Evolutionary conservation across 1,284 basidiomycete species (phyloP).

Genomic region (Spongispora temasekensis): DNA sequence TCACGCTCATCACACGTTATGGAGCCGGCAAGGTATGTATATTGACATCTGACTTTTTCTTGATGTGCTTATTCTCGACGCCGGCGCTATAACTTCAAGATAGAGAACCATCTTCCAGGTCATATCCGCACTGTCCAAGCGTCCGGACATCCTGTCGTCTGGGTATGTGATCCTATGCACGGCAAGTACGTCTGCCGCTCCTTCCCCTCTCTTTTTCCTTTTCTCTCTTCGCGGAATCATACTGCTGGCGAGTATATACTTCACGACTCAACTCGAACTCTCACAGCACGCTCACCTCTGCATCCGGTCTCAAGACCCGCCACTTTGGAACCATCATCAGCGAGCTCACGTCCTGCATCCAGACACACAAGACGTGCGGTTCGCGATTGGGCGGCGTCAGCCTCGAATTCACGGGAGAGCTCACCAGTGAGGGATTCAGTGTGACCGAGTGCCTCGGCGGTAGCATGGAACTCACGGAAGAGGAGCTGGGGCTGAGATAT

Average conservation of each 20-base stretch:
- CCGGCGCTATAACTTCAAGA: constrained; percentile 49
- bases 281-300: constrained; percentile 76
- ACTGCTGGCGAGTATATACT: too few species aligned
- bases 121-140: constrained; percentile 86
- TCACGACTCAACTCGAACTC: background rate
- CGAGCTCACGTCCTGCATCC: constrained; percentile 82
- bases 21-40: constrained; percentile 77
- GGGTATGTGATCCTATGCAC: constrained; percentile 98
- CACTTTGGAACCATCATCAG: constrained; percentile 90
- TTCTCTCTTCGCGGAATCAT: background rate
- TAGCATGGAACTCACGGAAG: constrained; percentile 78
- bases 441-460: constrained; percentile 86
- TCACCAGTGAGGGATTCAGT: constrained; percentile 90
- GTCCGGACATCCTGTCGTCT: constrained; percentile 85
- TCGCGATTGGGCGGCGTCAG: constrained; percentile 93
- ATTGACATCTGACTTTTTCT: background rate
- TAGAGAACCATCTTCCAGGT: constrained; percentile 72
- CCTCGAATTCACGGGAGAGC: constrained; percentile 95
- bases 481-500: constrained; percentile 72
- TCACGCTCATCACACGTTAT: constrained; percentile 93
- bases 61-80: background rate
- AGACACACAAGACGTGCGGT: constrained; percentile 71
- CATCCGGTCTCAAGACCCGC: constrained; percentile 82
- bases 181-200: constrained; percentile 69
- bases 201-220: background rate